Evolutionary conservation across 768 basidiomycete species (phyloP), one percentile per base, ranked within the genome.

Genomic region (Mycena crocata): DNA sequence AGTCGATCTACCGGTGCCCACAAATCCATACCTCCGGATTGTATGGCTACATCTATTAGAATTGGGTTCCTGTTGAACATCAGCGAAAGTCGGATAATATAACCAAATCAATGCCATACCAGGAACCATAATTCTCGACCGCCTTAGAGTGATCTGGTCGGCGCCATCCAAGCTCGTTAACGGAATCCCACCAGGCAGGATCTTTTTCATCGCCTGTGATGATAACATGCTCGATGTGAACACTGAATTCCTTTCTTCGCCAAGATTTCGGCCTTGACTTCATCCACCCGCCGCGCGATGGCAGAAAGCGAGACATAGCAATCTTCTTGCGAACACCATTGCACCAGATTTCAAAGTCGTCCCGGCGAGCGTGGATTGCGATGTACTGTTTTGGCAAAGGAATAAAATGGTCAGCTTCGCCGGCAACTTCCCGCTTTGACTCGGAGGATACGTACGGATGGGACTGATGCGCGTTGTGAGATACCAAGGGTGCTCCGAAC

Each of bases 1-100:
- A 14, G 85, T 87, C 42, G 84, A 84, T 39, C 75, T 62, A 30
- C 82, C 76, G 9, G 85, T 86, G 19, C 86, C 86, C 3, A 88
- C 81, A 65, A 87, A 82, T n/a, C 85, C 21, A 78, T 69, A 12
- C 80, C 85, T 45, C 69, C 74, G 1, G 85, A 84, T 65, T 87
- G 86, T 48, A 86, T 77, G 21, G 82, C 83, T 4, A 83, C 82
- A 64, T 87, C 86, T 23, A 87, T 72, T 50, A 87, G 70, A 21
- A 83, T 69, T 5, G 85, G 81, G 37, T 49, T 49, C 58, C 58
- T 59, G 35, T 15, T 2, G 46, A 15, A 32, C 9, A 23, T 34
- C 42, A 44, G 31, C 42, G 23, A 45, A 32, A 21, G n/a, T 46
- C 17, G 9, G n/a, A 23, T n/a, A n/a, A n/a, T n/a, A 24, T 19